A percentile compares a stretch with the other conserved stretches of the same genome.
phyloP scores from a whole-genome alignment of 2,329 filamentous ascomycete genomes.

The Fusarium sp. region DNA sequence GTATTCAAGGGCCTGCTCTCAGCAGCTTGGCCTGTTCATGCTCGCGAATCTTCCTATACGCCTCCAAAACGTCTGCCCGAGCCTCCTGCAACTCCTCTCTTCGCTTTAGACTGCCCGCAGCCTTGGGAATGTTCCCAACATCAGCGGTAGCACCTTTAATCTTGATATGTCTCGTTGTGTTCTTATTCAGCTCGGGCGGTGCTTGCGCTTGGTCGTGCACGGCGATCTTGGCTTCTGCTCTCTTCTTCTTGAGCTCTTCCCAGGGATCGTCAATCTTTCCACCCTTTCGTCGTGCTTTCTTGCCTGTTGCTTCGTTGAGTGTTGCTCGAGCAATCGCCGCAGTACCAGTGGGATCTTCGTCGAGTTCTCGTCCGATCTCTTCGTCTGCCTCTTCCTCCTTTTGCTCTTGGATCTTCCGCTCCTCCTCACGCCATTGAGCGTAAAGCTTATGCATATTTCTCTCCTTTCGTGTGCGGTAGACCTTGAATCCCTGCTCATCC shows the following conservation, averaged over 20 bases:
- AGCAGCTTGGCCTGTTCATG: constrained; percentile 55
- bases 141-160: constrained; percentile 53
- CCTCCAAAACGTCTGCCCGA: constrained; percentile 55
- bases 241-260: constrained; percentile 77
- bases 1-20: constrained; percentile 18
- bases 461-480: constrained; percentile 84
- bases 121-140: constrained; percentile 55
- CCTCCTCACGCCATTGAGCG: constrained; percentile 80
- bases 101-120: constrained; percentile 56
- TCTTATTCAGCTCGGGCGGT: constrained; percentile 78
- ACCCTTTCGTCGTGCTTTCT: constrained; percentile 61
- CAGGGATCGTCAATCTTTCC: constrained; percentile 80
- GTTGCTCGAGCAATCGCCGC: constrained; percentile 62
- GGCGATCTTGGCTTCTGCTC: constrained; percentile 66
- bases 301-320: constrained; percentile 47
- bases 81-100: constrained; percentile 57
- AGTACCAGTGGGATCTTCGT: constrained; percentile 67
- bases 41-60: constrained; percentile 56
- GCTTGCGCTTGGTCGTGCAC: constrained; percentile 76
- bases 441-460: constrained; percentile 85
- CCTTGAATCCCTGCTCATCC: constrained; percentile 74
- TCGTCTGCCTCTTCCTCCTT: constrained; percentile 75
- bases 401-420: constrained; percentile 72
- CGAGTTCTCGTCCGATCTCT: constrained; percentile 73
- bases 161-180: constrained; percentile 52